These are phyloP conservation scores for Polymyxa betae DNA, from an alignment of 208 protist species.

Conservation along the genomic window DNA sequence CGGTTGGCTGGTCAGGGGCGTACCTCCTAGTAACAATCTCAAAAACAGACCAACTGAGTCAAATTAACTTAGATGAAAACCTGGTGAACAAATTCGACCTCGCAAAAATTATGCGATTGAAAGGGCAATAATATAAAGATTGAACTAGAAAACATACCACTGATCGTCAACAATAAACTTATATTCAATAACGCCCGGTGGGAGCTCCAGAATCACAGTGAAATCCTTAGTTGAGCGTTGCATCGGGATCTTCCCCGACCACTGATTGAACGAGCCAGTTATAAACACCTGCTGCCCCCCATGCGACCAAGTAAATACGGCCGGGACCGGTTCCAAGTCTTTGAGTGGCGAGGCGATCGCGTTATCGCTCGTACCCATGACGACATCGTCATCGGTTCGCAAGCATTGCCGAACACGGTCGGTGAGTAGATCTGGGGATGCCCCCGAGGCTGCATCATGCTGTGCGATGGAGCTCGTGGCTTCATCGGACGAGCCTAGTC, in stretches of 20 bases:
- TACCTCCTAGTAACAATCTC: background rate
- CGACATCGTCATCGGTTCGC: background rate
- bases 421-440: background rate
- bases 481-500: background rate
- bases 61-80: too few species aligned
- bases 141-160: conserved; percentile 7
- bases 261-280: conserved; percentile 30
- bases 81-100: too few species aligned
- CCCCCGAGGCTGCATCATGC: background rate
- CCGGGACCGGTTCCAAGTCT: background rate
- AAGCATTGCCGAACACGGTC: background rate
- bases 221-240: conserved; percentile 25
- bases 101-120: background rate
- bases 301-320: conserved; percentile 47
- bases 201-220: conserved; percentile 35
- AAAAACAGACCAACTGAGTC: too few species aligned
- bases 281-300: conserved; percentile 44
- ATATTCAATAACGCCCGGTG: conserved; percentile 43
- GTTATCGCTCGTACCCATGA: background rate
- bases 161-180: conserved; percentile 55
- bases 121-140: background rate
- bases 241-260: conserved; percentile 47
- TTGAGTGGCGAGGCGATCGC: background rate
- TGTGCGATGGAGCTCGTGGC: background rate
- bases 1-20: conserved; percentile 35